Conservation (phyloP, 805 yeast genomes). For the Yamadazyma olivae region DNA sequence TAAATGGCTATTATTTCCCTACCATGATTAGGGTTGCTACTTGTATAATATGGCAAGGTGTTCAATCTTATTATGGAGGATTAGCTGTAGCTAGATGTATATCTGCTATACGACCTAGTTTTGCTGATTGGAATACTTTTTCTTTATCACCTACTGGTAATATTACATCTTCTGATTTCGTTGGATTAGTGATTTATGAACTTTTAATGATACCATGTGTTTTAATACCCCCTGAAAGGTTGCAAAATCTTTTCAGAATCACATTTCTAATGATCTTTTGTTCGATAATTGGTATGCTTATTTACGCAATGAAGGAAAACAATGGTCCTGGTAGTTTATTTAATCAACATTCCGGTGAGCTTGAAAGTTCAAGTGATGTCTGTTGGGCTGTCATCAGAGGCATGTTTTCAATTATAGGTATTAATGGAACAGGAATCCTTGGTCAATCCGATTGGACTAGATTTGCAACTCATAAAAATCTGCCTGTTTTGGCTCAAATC, state of each 20-base stretch:
- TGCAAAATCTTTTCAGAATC: conserved; percentile 14
- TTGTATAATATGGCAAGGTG: conserved; percentile 12
- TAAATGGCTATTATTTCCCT: conserved; percentile 7
- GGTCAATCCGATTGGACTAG: conserved; percentile 12
- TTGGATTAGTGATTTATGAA: conserved; percentile 10
- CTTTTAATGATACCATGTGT: conserved; percentile 15
- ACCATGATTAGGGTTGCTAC: conserved; percentile 10
- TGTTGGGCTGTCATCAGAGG: conserved; percentile 11
- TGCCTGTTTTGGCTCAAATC: conserved; percentile 9
- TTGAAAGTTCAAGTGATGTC: conserved; percentile 2
- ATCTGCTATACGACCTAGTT: conserved; percentile 11
- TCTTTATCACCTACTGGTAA: conserved; percentile 11
- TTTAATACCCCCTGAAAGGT: conserved; percentile 26
- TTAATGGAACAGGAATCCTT: conserved; percentile 11
- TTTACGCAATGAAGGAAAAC: conserved; percentile 20
- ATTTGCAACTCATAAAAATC: conserved; percentile 5
- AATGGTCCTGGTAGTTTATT: conserved; percentile 22
- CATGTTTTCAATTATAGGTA: conserved; percentile 9
- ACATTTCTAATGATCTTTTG: conserved; percentile 22
- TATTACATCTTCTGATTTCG: conserved; percentile 8
- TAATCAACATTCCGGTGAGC: conserved; percentile 1
- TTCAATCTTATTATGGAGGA: conserved; percentile 11
- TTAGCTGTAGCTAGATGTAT: conserved; percentile 19
- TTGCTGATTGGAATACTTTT: conserved; percentile 19
- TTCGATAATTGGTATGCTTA: conserved; percentile 26